A percentile compares a stretch with the other conserved stretches of the same genome.
Evolutionary conservation across 768 basidiomycete species (phyloP).

Genomic region (Clitopilus hobsonii): DNA sequence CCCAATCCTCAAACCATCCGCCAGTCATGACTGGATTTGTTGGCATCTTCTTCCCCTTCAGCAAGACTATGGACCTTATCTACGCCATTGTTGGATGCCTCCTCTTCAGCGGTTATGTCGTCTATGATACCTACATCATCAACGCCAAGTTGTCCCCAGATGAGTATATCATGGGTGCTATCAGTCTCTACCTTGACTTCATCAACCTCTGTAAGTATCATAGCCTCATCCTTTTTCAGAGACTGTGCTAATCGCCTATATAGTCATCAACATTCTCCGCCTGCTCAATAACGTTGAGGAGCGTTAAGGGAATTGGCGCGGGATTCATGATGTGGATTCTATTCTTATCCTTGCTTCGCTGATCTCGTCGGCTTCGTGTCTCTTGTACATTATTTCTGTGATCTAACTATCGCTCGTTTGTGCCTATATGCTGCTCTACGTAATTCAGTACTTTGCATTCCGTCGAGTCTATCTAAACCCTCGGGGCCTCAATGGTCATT

Average conservation of each 20-base stretch:
- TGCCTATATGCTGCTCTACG: no score
- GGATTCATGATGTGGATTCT: not conserved
- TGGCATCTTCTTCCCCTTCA: slow-evolving; percentile 84
- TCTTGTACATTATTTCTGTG: not conserved
- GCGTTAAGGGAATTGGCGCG: slow-evolving; percentile 21
- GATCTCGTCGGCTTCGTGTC: not conserved
- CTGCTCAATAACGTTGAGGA: slow-evolving; percentile 62
- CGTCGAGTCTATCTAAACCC: no score
- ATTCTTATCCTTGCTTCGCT: not conserved
- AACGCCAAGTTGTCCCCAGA: slow-evolving; percentile 87
- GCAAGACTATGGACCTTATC: slow-evolving; percentile 73
- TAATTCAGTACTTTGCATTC: no score
- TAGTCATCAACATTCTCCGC: slow-evolving; percentile 84
- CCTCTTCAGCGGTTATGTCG: slow-evolving; percentile 85
- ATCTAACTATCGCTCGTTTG: no score
- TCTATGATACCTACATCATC: slow-evolving; percentile 90
- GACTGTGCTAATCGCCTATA: slow-evolving; percentile 8
- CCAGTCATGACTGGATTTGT: slow-evolving; percentile 78
- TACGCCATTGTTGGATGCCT: slow-evolving; percentile 76
- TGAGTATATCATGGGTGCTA: slow-evolving; percentile 87
- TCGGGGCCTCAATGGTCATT: no score
- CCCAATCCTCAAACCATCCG: slow-evolving; percentile 18
- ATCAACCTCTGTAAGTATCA: slow-evolving; percentile 82
- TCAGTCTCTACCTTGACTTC: slow-evolving; percentile 94
- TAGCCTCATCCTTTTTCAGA: slow-evolving; percentile 1